phyloP scores from a whole-genome alignment of 805 yeast genomes.

The Millerozyma miso region DNA sequence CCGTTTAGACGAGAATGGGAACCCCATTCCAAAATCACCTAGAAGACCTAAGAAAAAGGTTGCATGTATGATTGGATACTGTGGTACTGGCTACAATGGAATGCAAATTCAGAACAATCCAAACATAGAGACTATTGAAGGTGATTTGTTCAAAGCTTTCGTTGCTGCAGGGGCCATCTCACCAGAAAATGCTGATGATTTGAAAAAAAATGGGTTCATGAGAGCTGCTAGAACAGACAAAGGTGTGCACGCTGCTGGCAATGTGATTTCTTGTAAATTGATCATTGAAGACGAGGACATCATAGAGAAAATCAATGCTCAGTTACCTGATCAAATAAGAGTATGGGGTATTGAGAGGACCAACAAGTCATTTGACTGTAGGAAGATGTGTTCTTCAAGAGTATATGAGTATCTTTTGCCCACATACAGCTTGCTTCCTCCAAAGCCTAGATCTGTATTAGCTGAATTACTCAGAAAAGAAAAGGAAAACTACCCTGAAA shows the following conservation, averaged over 20 bases:
- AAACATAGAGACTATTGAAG: constrained; percentile 84
- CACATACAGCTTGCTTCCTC: constrained; percentile 83
- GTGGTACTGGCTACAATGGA: constrained; percentile 96
- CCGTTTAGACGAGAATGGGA: constrained; percentile 58
- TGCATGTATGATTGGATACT: constrained; percentile 87
- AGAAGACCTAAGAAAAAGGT: constrained; percentile 85
- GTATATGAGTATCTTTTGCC: constrained; percentile 93
- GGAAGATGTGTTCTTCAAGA: constrained; percentile 94
- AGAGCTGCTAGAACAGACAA: constrained; percentile 88
- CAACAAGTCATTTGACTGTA: constrained; percentile 88
- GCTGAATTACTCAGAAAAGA: constrained; percentile 56
- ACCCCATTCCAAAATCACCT: constrained; percentile 51
- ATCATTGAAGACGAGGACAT: constrained; percentile 79
- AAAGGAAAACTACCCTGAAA: constrained; percentile 52
- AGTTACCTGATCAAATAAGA: constrained; percentile 80
- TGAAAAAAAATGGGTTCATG: constrained; percentile 83
- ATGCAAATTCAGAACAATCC: constrained; percentile 83
- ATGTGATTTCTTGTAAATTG: constrained; percentile 78
- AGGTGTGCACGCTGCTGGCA: constrained; percentile 98
- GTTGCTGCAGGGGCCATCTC: constrained; percentile 86
- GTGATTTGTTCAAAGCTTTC: constrained; percentile 79
- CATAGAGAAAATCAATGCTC: constrained; percentile 64
- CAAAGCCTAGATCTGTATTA: constrained; percentile 72
- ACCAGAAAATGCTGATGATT: constrained; percentile 79
- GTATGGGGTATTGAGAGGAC: constrained; percentile 91